These are phyloP conservation scores for Rhizoclosmatium hyalinum DNA, from an alignment of 371 early-diverging fungal species.

Conservation along the genomic window DNA sequence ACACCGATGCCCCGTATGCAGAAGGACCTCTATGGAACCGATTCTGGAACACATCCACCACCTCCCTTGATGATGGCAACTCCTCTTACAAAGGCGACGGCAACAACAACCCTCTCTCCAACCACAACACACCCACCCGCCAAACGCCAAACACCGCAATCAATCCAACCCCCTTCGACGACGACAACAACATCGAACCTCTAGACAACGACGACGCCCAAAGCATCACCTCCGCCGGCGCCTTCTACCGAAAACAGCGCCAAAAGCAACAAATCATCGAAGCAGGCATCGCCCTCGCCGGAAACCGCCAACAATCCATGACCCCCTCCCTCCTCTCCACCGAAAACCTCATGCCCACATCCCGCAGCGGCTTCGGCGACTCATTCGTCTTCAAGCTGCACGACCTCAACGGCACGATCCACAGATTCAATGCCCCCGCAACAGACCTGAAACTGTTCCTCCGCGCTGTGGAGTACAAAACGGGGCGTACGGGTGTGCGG, in stretches of 20 bases:
- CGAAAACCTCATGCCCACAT: neutral
- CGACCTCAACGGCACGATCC: slow-evolving; percentile 68
- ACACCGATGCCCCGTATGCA: neutral
- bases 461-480: slow-evolving; percentile 12
- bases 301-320: slow-evolving; percentile 8
- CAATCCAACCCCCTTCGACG: neutral
- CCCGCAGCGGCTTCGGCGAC: neutral
- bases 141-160: neutral
- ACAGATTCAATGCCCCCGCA: slow-evolving; percentile 67
- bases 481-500: slow-evolving; percentile 11
- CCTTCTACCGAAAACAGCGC: slow-evolving; percentile 25
- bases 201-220: slow-evolving; percentile 25
- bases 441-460: neutral
- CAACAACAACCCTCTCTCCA: neutral
- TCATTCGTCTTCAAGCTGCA: slow-evolving; percentile 81
- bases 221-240: slow-evolving; percentile 28
- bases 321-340: slow-evolving; percentile 2
- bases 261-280: slow-evolving; percentile 11
- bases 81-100: neutral
- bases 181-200: slow-evolving; percentile 12
- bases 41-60: slow-evolving; percentile 40
- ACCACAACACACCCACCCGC: neutral
- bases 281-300: neutral
- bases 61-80: neutral
- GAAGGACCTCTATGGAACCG: slow-evolving; percentile 43